Evolutionary conservation across 345 rosid genomes (phyloP), one percentile per base, ranked within the genome.

Genomic region (Jatropha curcas): DNA sequence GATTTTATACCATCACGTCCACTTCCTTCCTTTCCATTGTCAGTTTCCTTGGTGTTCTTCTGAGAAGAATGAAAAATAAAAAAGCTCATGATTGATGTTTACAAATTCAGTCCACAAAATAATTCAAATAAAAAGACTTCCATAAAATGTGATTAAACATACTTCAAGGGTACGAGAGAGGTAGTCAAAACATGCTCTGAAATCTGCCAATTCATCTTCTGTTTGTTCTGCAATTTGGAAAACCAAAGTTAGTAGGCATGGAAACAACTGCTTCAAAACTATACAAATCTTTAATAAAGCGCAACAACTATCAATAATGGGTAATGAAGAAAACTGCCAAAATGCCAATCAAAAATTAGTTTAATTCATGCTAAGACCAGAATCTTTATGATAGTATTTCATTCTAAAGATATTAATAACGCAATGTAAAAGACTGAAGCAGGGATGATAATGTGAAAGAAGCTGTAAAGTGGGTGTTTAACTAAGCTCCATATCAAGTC

Each of bases 161-260:
- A 94, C 97, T 68, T 79, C 74, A 59, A 79, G 59, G 64, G 65
- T 83, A 34, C 73, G 70, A 45, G 80, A 75, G 65, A 89, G 83
- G 69, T 65, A 67, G 83, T 86, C 84, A 72, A 89, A 87, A 84
- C 82, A 84, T 45, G 81, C 80, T 79, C 67, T 84, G 74, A 91
- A 84, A 86, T 91, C 98, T 62, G 65, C 71, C 77, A 88, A 79
- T 70, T 88, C 94, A 10, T 88, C 97, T 77, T 84, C 70, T 9
- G 87, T 65, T 77, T 84, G 71, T 63, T 85, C 99, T 92, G 94
- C 74, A 84, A 58, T 68, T 34, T 34, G 53, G 66, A 71, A 60
- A 27, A 25, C 31, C 0, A 11, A 45, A 33, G 5, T 31, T 20
- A 27, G 57, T 31, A 37, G 65, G 27, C 14, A 52, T 45, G 37